Evolutionary conservation across 345 rosid species (phyloP).

Genomic region (Xanthoceras sorbifolium): DNA sequence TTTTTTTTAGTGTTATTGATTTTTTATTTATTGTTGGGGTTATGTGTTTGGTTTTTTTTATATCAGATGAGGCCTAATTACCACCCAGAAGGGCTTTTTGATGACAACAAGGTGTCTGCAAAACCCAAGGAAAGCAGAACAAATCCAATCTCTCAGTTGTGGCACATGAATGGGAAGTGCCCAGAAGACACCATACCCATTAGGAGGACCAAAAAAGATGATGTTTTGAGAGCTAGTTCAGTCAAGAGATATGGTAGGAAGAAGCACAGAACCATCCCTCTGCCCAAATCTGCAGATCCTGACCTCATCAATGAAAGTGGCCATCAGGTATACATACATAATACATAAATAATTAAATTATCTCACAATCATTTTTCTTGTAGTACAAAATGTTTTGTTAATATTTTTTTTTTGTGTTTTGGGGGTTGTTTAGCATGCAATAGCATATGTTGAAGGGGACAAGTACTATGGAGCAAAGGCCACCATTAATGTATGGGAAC

Average conservation of each 20-base stretch:
- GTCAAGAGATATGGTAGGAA: slow-evolving; percentile 93
- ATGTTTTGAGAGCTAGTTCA: slow-evolving; percentile 91
- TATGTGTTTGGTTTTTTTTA: not conserved
- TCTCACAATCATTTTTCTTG: slow-evolving; percentile 9
- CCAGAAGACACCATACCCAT: slow-evolving; percentile 79
- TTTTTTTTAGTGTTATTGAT: not conserved
- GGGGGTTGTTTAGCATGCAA: slow-evolving; percentile 74
- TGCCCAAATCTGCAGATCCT: slow-evolving; percentile 91
- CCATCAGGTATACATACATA: slow-evolving; percentile 63
- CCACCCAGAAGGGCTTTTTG: slow-evolving; percentile 86
- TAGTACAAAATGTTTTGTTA: slow-evolving; percentile 15
- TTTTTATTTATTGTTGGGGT: slow-evolving; percentile 3
- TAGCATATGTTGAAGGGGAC: slow-evolving; percentile 93
- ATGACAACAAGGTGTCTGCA: slow-evolving; percentile 61
- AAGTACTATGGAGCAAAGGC: slow-evolving; percentile 93
- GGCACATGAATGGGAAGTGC: slow-evolving; percentile 81
- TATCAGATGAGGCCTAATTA: slow-evolving; percentile 83
- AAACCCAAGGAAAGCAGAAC: slow-evolving; percentile 50
- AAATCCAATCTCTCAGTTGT: slow-evolving; percentile 66
- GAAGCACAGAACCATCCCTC: slow-evolving; percentile 72
- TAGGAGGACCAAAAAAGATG: slow-evolving; percentile 85
- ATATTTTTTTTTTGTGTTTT: slow-evolving; percentile 21
- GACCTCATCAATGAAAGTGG: slow-evolving; percentile 82
- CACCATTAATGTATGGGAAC: slow-evolving; percentile 98
- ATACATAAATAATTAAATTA: too few relatives aligned